phyloP scores from a whole-genome alignment of 495 filamentous ascomycete species.

The Penicillium simplicissimum region DNA sequence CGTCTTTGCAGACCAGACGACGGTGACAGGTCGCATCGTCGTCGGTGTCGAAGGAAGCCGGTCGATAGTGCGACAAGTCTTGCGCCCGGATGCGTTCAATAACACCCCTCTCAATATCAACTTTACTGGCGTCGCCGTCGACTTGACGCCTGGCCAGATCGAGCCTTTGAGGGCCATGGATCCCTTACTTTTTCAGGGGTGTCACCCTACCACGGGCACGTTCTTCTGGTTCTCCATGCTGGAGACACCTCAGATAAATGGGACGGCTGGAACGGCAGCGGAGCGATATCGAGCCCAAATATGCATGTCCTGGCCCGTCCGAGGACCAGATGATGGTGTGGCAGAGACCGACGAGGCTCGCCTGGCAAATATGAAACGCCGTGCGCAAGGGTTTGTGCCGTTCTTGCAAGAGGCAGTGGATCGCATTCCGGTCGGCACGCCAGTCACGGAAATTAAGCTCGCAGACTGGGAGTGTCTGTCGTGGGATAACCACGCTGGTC shows the following conservation, averaged over 20 bases:
- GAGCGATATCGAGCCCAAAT: slow-evolving; percentile 31
- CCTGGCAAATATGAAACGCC: slow-evolving; percentile 50
- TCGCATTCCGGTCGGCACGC: slow-evolving; percentile 41
- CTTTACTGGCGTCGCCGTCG: slow-evolving; percentile 33
- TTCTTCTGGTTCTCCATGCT: slow-evolving; percentile 56
- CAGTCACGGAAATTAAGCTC: slow-evolving; percentile 50
- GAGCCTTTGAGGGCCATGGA: slow-evolving; percentile 51
- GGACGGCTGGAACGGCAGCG: background rate
- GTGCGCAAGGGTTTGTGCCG: slow-evolving; percentile 52
- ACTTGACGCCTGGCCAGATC: slow-evolving; percentile 32
- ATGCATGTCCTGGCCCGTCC: slow-evolving; percentile 36
- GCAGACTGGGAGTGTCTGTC: slow-evolving; percentile 49
- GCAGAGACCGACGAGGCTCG: slow-evolving; percentile 39
- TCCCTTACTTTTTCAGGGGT: slow-evolving; percentile 60
- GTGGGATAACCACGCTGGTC: slow-evolving; percentile 51
- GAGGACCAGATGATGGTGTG: slow-evolving; percentile 28
- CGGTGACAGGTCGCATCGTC: slow-evolving; percentile 26
- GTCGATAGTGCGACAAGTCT: slow-evolving; percentile 42
- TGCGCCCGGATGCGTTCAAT: slow-evolving; percentile 32
- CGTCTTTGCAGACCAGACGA: slow-evolving; percentile 21
- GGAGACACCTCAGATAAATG: slow-evolving; percentile 32
- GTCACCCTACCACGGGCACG: slow-evolving; percentile 51
- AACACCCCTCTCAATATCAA: slow-evolving; percentile 23
- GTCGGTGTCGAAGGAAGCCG: slow-evolving; percentile 53
- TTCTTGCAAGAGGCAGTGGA: slow-evolving; percentile 48